Base-by-base conservation (phyloP, 2,329 filamentous ascomycete species). In the Hymenoscyphus infarciens region DNA sequence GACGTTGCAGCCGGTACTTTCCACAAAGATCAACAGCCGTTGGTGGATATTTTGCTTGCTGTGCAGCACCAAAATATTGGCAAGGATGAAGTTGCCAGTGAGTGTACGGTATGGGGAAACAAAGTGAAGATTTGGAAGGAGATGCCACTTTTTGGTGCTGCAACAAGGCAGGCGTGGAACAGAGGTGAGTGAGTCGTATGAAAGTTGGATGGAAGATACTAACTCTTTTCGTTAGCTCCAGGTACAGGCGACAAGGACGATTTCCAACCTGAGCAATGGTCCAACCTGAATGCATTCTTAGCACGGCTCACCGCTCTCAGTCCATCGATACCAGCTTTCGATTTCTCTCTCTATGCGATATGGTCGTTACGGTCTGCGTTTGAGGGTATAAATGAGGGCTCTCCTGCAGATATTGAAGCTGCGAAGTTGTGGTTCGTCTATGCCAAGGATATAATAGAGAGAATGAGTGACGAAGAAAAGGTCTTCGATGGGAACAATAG, bases 361-460 rank as follows among this genome's bases (percentile, higher is more conserved):
- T 74, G 73, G 73, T 62, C 65, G 2, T 52, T 74, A 57, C 66
- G 73, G n/a, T 60, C 59, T 1, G 72, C 71, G 2, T 70, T 74
- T 19, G 73, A 75, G 57, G 65, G 67, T 42, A 53, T 59, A 5
- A 58, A 62, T 3, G 45, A 66, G 16, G 42, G 49, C 5, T 58
- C 27, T 16, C 27, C 56, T 0, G 67, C 70, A 7, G 62, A 70
- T 29, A 66, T 54, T 5, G 63, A 69, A 22, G 70, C 73, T 2
- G 66, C 61, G 1, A 63, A 61, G 35, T 25, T 70, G 3, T 74
- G 73, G 72, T 59, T 73, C 39, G 35, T 52, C 13, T 65, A 67
- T 62, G 63, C 67, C 3, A 66, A 63, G 0, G 57, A 66, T 2
- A 38, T 22, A 8, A 59, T 74, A 2, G 61, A 63, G 45, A 65